Percentiles rank a stretch among this genome's conserved stretches.
Conservation (phyloP, 2,329 filamentous ascomycete genomes). For the Colletotrichum sansevieriae region DNA sequence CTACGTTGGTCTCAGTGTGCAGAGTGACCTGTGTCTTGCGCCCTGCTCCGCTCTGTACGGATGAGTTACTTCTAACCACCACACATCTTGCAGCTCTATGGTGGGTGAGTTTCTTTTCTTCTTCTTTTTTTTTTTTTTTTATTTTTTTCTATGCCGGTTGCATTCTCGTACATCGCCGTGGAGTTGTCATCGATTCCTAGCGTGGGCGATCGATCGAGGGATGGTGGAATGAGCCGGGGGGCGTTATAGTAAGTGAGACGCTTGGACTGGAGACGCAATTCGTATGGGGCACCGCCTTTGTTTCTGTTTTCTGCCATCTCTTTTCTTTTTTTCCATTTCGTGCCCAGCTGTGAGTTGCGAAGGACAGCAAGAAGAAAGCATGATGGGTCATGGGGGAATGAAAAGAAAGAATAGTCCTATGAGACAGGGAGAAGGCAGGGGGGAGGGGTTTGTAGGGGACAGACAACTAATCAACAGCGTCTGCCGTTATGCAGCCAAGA, state of each 20-base stretch:
- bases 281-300: not conserved
- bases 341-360: not conserved
- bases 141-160: not conserved
- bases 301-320: slow-evolving; percentile 8
- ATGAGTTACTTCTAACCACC: slow-evolving; percentile 5
- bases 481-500: slow-evolving; percentile 16
- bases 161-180: slow-evolving; percentile 20
- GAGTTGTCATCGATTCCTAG: slow-evolving; percentile 30
- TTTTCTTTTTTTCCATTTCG: slow-evolving; percentile 11
- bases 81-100: not conserved
- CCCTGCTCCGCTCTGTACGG: not conserved
- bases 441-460: not conserved
- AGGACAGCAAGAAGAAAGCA: not conserved
- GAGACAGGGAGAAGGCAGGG: slow-evolving; percentile 7
- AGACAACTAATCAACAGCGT: slow-evolving; percentile 14
- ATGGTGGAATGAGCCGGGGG: slow-evolving; percentile 7
- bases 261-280: not conserved
- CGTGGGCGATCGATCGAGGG: slow-evolving; percentile 38
- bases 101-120: not conserved
- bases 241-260: slow-evolving; percentile 13
- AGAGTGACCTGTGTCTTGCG: slow-evolving; percentile 2
- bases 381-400: not conserved
- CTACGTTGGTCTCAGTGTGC: slow-evolving; percentile 18
- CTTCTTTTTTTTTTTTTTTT: no score
- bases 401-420: not conserved